These are phyloP conservation scores for Candida oleophila DNA, from an alignment of 805 yeast species.

Conservation along the genomic window DNA sequence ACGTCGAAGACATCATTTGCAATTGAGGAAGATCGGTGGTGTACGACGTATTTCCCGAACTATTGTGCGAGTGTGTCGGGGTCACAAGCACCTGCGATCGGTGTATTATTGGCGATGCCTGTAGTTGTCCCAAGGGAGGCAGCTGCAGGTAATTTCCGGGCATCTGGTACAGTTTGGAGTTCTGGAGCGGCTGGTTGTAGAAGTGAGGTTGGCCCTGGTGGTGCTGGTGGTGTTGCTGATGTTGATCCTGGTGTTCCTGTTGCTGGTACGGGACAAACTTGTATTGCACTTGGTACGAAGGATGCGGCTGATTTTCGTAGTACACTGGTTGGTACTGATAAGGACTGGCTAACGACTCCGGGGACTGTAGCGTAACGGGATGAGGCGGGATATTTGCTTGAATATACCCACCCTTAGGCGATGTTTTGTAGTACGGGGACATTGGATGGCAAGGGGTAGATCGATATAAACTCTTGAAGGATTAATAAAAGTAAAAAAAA, in stretches of 20 bases:
- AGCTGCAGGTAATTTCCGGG: background rate
- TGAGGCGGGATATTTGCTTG: background rate
- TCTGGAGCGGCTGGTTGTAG: slow-evolving; percentile 1
- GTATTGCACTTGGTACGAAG: background rate
- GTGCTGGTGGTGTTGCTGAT: slow-evolving; percentile 1
- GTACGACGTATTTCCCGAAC: background rate
- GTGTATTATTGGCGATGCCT: slow-evolving; percentile 5
- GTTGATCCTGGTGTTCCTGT: background rate
- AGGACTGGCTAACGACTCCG: background rate
- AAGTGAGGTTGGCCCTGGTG: slow-evolving; percentile 2
- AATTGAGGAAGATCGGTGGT: background rate
- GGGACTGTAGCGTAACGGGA: background rate
- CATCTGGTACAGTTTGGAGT: background rate
- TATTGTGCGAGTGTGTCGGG: background rate
- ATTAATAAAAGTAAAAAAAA: background rate
- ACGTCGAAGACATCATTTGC: background rate
- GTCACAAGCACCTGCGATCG: background rate
- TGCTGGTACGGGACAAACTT: slow-evolving; percentile 1
- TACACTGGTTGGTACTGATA: background rate
- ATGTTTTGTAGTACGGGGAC: background rate
- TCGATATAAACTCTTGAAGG: too few species aligned
- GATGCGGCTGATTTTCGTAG: slow-evolving; percentile 2
- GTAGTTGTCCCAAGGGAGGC: slow-evolving; percentile 1
- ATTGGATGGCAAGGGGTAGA: background rate
- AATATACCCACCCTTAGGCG: background rate